A percentile compares a stretch with the other conserved stretches of the same genome.
Conservation (phyloP, 1,284 basidiomycete species). For the Boletus calvinii region DNA sequence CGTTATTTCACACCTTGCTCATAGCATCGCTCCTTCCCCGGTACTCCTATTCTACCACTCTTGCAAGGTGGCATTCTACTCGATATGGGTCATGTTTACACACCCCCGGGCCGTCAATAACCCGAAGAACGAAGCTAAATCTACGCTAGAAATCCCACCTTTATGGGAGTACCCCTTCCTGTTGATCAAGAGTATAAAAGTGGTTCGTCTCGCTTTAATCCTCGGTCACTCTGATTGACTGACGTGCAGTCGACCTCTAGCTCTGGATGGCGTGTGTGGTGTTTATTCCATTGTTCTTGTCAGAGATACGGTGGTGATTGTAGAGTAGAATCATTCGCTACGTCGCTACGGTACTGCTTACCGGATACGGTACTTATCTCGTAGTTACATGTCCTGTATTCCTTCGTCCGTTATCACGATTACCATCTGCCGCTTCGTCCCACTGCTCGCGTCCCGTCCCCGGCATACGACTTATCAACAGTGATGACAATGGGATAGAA, state of each 20-base stretch:
- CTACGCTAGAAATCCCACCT: conserved; percentile 28
- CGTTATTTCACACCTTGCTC: conserved; percentile 17
- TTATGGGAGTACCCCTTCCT: conserved; percentile 47
- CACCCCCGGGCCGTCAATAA: conserved; percentile 46
- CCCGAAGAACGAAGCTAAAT: conserved; percentile 13
- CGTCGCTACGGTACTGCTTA: no score
- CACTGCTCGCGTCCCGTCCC: no score
- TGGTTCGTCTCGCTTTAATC: conserved; percentile 28
- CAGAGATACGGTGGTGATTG: conserved; percentile 74
- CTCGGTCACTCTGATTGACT: conserved; percentile 7
- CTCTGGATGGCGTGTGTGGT: conserved; percentile 89
- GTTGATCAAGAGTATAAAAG: conserved; percentile 41
- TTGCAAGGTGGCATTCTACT: conserved; percentile 93
- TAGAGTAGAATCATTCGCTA: no score
- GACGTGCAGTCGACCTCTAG: conserved; percentile 37
- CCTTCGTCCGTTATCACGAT: no score
- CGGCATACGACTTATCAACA: no score
- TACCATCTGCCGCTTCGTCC: no score
- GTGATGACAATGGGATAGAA: conserved; percentile 30
- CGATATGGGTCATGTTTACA: conserved; percentile 84
- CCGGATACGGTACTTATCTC: no score
- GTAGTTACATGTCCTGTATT: no score
- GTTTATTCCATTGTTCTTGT: conserved; percentile 83
- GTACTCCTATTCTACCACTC: conserved; percentile 87
- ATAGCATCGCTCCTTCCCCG: conserved; percentile 71